Percentiles rank a stretch among this genome's conserved stretches.
Conservation (phyloP, 2,329 filamentous ascomycete genomes). For the Botrytis porri region DNA sequence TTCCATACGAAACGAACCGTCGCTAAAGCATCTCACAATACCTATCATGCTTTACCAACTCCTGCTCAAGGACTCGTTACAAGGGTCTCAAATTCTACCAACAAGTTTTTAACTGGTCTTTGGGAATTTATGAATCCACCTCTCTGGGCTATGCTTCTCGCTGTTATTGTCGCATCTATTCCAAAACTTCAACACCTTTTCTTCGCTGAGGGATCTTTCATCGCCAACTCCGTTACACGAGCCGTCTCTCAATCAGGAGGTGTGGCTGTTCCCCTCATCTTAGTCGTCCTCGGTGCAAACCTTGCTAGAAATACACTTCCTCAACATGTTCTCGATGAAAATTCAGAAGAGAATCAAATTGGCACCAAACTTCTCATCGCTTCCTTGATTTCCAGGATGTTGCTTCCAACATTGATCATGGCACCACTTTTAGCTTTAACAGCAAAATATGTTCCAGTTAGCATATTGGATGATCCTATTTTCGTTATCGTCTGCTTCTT, state of each 20-base stretch:
- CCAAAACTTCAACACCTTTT: slow-evolving; percentile 79
- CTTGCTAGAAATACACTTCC: slow-evolving; percentile 87
- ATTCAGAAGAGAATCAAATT: slow-evolving; percentile 67
- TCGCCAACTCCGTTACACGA: slow-evolving; percentile 88
- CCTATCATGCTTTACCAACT: slow-evolving; percentile 50
- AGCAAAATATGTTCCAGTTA: slow-evolving; percentile 88
- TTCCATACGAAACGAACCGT: slow-evolving; percentile 35
- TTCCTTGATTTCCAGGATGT: slow-evolving; percentile 83
- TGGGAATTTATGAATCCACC: slow-evolving; percentile 99
- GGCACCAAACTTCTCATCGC: slow-evolving; percentile 79
- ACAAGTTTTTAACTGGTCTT: slow-evolving; percentile 61
- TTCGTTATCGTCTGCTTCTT: slow-evolving; percentile 98
- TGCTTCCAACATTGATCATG: slow-evolving; percentile 89
- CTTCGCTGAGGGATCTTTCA: slow-evolving; percentile 83
- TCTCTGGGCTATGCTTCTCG: slow-evolving; percentile 91
- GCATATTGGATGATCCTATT: slow-evolving; percentile 95
- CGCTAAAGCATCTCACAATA: slow-evolving; percentile 20
- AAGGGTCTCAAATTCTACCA: slow-evolving; percentile 41
- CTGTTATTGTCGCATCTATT: slow-evolving; percentile 87
- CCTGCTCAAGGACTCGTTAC: slow-evolving; percentile 51
- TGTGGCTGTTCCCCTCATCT: slow-evolving; percentile 90
- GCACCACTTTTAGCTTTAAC: slow-evolving; percentile 80
- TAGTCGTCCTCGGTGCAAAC: slow-evolving; percentile 94
- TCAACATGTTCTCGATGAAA: slow-evolving; percentile 54
- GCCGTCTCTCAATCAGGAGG: slow-evolving; percentile 81